phyloP scores from a whole-genome alignment of 805 yeast genomes.

The Kregervanrija fluxuum region DNA sequence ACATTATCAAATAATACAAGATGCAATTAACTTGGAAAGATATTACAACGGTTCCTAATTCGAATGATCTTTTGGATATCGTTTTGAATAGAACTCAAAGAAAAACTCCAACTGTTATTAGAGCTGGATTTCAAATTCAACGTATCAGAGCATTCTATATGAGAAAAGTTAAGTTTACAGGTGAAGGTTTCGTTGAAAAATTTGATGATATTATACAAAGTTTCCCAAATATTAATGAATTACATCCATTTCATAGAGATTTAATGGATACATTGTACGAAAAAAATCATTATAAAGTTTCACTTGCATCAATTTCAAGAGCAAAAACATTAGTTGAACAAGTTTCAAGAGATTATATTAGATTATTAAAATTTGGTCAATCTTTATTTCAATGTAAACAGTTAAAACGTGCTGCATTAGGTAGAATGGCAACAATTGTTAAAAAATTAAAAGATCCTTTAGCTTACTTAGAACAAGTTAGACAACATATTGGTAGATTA shows the following conservation, averaged over 20 bases:
- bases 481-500: constrained; percentile 98
- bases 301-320: constrained; percentile 88
- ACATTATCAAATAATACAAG: constrained; percentile 7
- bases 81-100: constrained; percentile 97
- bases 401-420: constrained; percentile 95
- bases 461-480: constrained; percentile 90
- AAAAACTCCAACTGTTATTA: constrained; percentile 97
- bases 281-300: constrained; percentile 95
- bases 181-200: constrained; percentile 94
- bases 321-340: constrained; percentile 94
- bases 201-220: constrained; percentile 78
- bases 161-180: constrained; percentile 95
- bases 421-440: constrained; percentile 98
- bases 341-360: constrained; percentile 89
- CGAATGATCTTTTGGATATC: constrained; percentile 91
- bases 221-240: constrained; percentile 94
- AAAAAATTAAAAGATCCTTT: constrained; percentile 94
- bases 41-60: constrained; percentile 87
- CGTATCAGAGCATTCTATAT: constrained; percentile 96
- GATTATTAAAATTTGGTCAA: constrained; percentile 95
- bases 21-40: constrained; percentile 99
- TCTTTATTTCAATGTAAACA: constrained; percentile 98
- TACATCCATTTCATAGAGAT: constrained; percentile 98
- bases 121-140: constrained; percentile 93
- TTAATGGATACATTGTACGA: constrained; percentile 96